phyloP scores from a whole-genome alignment of 164 flowering plant species.

The Piper longum region DNA sequence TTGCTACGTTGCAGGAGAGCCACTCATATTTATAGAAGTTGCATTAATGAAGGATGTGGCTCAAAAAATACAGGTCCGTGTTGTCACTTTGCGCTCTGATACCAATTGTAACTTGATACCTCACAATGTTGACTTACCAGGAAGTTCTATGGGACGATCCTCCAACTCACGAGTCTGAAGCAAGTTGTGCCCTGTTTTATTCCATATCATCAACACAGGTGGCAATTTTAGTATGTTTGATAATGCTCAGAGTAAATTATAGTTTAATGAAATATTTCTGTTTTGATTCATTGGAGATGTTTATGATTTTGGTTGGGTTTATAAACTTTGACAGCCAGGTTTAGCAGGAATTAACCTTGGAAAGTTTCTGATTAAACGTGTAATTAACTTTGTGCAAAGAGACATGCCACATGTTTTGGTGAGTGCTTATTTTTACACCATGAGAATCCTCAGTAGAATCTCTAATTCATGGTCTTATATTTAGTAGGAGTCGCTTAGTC shows the following conservation, averaged over 20 bases:
- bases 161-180: constrained; percentile 69
- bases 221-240: not conserved
- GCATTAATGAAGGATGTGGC: constrained; percentile 79
- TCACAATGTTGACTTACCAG: constrained; percentile 21
- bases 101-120: no score
- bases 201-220: constrained; percentile 96
- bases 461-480: no score
- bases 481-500: no score
- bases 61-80: constrained; percentile 55
- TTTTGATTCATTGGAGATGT: not conserved
- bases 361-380: constrained; percentile 90
- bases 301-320: constrained; percentile 5
- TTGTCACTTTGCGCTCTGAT: not conserved
- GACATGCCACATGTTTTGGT: constrained; percentile 86
- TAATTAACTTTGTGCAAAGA: constrained; percentile 57
- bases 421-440: constrained; percentile 16
- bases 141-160: constrained; percentile 90
- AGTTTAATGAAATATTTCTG: no score
- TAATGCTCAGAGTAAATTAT: no score
- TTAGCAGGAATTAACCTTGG: constrained; percentile 88
- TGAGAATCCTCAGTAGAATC: not conserved
- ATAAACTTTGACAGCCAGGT: constrained; percentile 58
- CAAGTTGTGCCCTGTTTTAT: constrained; percentile 83
- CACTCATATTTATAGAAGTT: constrained; percentile 91
- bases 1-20: constrained; percentile 51